Evolutionary conservation across 2,329 filamentous ascomycete species (phyloP).

Genomic region (Fusarium sp.): DNA sequence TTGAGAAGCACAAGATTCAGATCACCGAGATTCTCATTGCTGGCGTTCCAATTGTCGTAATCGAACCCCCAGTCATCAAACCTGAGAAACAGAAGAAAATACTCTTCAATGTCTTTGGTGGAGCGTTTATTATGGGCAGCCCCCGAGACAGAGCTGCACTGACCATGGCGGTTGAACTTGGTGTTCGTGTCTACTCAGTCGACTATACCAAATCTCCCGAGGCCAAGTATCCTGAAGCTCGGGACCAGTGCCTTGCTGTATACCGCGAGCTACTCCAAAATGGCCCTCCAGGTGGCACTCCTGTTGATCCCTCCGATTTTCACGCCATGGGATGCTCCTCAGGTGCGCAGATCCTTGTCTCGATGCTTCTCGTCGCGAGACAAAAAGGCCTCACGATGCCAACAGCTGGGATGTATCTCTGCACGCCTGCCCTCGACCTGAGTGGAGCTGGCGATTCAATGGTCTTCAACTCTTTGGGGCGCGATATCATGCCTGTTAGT

Average conservation of each 20-base stretch:
- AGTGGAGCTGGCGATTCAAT: background rate
- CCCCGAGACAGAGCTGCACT: background rate
- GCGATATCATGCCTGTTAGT: background rate
- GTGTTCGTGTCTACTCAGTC: background rate
- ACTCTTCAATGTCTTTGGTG: background rate
- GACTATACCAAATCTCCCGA: background rate
- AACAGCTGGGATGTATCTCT: background rate
- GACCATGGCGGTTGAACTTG: background rate
- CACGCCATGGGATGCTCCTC: background rate
- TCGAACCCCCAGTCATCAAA: background rate
- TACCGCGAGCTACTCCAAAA: background rate
- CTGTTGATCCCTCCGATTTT: accelerated
- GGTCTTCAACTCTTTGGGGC: background rate
- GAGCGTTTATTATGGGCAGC: background rate
- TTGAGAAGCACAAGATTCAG: accelerated
- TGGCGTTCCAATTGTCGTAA: background rate
- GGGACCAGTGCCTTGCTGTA: background rate
- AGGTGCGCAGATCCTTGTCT: background rate
- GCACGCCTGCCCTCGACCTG: background rate
- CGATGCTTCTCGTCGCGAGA: background rate
- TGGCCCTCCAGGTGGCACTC: accelerated
- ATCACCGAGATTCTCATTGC: background rate
- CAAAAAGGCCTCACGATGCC: background rate
- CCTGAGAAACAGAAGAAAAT: background rate
- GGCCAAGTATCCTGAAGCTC: background rate